These are phyloP conservation scores for Phytophthora litchii DNA, from an alignment of 352 stramenopile species.

Conservation along the genomic window DNA sequence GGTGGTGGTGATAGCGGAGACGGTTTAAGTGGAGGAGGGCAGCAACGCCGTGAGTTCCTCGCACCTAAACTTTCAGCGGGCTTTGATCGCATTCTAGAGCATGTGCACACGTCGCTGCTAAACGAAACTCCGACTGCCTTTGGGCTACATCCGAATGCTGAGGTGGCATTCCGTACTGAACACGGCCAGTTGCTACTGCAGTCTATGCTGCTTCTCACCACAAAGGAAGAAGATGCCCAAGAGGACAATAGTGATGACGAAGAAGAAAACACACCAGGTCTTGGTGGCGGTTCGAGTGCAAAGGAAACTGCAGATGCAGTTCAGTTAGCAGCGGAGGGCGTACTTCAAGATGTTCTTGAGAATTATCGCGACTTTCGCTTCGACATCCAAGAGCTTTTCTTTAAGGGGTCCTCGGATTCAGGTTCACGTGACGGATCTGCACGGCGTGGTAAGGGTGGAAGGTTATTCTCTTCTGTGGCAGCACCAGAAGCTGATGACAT, in stretches of 20 bases:
- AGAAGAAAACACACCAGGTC: constrained; percentile 20
- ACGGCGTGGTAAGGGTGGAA: constrained; percentile 35
- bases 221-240: constrained; percentile 45
- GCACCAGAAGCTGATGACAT: constrained; percentile 67
- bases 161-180: constrained; percentile 92
- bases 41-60: constrained; percentile 64
- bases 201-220: constrained; percentile 78
- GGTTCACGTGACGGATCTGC: constrained; percentile 26
- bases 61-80: constrained; percentile 72
- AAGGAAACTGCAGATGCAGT: constrained; percentile 62
- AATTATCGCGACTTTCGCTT: constrained; percentile 88
- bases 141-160: constrained; percentile 93
- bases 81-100: constrained; percentile 88
- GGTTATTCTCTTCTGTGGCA: constrained; percentile 43
- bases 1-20: constrained; percentile 29
- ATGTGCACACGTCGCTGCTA: constrained; percentile 84
- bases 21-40: constrained; percentile 18
- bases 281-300: constrained; percentile 9
- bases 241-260: constrained; percentile 44
- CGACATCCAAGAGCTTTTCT: constrained; percentile 81
- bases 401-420: constrained; percentile 52
- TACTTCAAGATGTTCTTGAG: constrained; percentile 92
- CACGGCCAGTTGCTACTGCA: constrained; percentile 78
- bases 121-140: constrained; percentile 90
- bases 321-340: constrained; percentile 84